Evolutionary conservation across 805 yeast genomes (phyloP).

Genomic region (Clavispora asparagi): DNA sequence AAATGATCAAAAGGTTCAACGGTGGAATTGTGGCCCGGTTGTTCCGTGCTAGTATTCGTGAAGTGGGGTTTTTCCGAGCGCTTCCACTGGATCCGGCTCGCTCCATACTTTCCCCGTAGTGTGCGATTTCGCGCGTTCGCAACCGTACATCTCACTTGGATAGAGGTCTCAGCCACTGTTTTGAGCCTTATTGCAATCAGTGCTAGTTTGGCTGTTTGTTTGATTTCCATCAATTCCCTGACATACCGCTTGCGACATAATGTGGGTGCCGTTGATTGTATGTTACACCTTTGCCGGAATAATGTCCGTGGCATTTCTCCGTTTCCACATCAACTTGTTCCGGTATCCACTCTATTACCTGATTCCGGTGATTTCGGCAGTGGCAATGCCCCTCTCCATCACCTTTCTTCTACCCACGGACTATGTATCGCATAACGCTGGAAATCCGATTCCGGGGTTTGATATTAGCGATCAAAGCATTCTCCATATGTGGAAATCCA

Average conservation of each 20-base stretch:
- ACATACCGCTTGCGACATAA: not conserved
- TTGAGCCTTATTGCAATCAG: not conserved
- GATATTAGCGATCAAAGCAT: slow-evolving; percentile 17
- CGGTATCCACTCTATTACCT: slow-evolving; percentile 37
- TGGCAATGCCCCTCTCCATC: slow-evolving; percentile 71
- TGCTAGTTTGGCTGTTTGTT: not conserved
- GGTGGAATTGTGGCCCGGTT: not conserved
- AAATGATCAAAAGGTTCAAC: too few species aligned
- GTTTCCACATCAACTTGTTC: slow-evolving; percentile 30
- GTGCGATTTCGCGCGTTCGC: not conserved
- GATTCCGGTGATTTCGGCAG: slow-evolving; percentile 49
- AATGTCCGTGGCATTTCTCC: slow-evolving; percentile 28
- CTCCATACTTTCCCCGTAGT: not conserved
- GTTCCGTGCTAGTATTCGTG: not conserved
- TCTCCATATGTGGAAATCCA: slow-evolving; percentile 61
- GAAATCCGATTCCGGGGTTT: slow-evolving; percentile 36
- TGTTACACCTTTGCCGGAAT: slow-evolving; percentile 25
- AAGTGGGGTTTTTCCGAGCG: not conserved
- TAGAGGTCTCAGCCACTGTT: not conserved
- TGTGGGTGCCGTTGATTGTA: slow-evolving; percentile 10
- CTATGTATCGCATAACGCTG: slow-evolving; percentile 49
- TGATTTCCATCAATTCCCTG: not conserved
- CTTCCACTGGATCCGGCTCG: not conserved
- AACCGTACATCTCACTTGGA: not conserved
- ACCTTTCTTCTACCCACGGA: slow-evolving; percentile 73